phyloP scores from a whole-genome alignment of 441 rosid genomes.

The Eruca vesicaria region DNA sequence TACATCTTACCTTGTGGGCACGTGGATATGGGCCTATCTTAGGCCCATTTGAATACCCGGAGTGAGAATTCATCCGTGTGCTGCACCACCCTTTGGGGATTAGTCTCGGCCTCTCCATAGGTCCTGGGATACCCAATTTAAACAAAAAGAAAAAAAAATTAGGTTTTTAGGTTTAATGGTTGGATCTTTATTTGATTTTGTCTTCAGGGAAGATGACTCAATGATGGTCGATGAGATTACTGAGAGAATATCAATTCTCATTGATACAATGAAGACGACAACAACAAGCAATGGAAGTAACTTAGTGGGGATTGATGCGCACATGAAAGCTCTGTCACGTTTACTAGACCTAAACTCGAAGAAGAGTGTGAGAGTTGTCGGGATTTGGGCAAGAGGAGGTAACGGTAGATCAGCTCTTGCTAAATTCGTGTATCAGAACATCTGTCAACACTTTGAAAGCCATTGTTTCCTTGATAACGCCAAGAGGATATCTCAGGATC shows the following conservation, averaged over 20 bases:
- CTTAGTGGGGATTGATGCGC: slow-evolving; percentile 19
- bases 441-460: slow-evolving; percentile 11
- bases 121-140: too few relatives aligned
- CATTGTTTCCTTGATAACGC: slow-evolving; percentile 24
- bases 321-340: slow-evolving; percentile 23
- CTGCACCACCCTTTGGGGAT: too few relatives aligned
- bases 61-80: too few relatives aligned
- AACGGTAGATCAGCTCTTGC: slow-evolving; percentile 23
- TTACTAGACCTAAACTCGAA: slow-evolving; percentile 11
- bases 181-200: background rate
- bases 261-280: background rate
- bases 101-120: too few relatives aligned
- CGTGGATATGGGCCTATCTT: too few relatives aligned
- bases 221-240: slow-evolving; percentile 18
- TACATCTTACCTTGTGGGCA: too few relatives aligned
- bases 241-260: slow-evolving; percentile 4
- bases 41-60: too few relatives aligned
- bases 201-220: slow-evolving; percentile 27
- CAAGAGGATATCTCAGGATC: slow-evolving; percentile 7
- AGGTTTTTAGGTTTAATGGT: background rate
- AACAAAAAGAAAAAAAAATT: too few relatives aligned
- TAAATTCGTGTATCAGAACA: slow-evolving; percentile 3
- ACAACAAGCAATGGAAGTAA: slow-evolving; percentile 1
- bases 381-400: slow-evolving; percentile 32
- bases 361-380: slow-evolving; percentile 14